phyloP scores from a whole-genome alignment of 2,329 filamentous ascomycete species.

The Arthrinium puccinioides region DNA sequence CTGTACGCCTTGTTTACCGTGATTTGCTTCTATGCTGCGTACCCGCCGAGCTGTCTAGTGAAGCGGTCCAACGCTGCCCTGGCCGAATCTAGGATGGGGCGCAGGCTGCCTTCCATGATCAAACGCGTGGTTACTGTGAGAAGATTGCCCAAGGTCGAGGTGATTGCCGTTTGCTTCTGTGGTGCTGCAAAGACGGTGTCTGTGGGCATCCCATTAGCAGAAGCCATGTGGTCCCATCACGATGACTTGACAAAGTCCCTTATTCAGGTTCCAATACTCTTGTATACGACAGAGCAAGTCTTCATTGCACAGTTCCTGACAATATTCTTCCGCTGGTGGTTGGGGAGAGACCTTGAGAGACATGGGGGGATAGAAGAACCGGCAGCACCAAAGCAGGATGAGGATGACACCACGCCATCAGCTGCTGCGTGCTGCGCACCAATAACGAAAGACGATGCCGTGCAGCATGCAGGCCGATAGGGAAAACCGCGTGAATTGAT shows the following conservation, averaged over 20 bases:
- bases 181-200: slow-evolving; percentile 67
- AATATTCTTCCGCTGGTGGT: slow-evolving; percentile 37
- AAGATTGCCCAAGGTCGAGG: slow-evolving; percentile 51
- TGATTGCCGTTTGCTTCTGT: slow-evolving; percentile 66
- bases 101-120: slow-evolving; percentile 18
- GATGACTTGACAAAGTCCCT: slow-evolving; percentile 47
- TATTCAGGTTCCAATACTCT: slow-evolving; percentile 56
- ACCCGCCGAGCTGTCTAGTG: slow-evolving; percentile 29
- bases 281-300: slow-evolving; percentile 53
- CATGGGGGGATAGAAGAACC: too few relatives aligned
- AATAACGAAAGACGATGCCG: too few relatives aligned
- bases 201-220: slow-evolving; percentile 60
- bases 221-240: slow-evolving; percentile 58
- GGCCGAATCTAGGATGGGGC: slow-evolving; percentile 20
- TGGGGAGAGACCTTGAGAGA: slow-evolving; percentile 25
- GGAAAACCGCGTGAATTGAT: too few relatives aligned
- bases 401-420: too few relatives aligned
- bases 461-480: too few relatives aligned
- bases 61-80: slow-evolving; percentile 24
- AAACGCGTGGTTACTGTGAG: slow-evolving; percentile 34
- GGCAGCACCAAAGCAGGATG: too few relatives aligned
- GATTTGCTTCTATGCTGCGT: slow-evolving; percentile 48
- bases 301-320: slow-evolving; percentile 23
- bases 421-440: too few relatives aligned
- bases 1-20: slow-evolving; percentile 56